Base-by-base conservation (phyloP, 345 rosid genomes). In the Aethionema arabicum region DNA sequence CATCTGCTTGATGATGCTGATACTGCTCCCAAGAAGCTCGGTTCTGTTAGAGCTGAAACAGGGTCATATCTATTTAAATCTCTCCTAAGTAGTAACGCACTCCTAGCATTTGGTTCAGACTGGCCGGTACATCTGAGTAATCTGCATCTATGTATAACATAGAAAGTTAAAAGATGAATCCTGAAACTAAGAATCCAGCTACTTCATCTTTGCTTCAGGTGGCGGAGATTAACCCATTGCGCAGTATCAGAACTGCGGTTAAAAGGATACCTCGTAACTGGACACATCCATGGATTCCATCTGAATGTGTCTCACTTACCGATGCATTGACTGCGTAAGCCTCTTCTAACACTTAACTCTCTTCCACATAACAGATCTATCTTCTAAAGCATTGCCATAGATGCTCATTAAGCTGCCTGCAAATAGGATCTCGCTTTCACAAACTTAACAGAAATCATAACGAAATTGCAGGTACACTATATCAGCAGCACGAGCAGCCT, bases 1-100 rank as follows among this genome's bases (percentile, higher is more conserved):
- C 98, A 92, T 72, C 67, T 92, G 67, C 86, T 82, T 16, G 85
- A 80, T 76, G 98, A 92, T 82, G 98, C 93, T 52, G 83, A 78
- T 65, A 56, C 81, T 52, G 87, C 85, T 11, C 54, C 63, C 2
- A 86, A 79, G 78, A 92, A 86, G 74, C 92, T 91, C 33, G 98
- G 98, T 46, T 59, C 40, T 38, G 92, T 85, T 2, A 86, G 96
- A 73, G 87, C 96, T 38, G 32, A 76, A 32, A 78, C 53, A 48
- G 89, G 77, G 41, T 81, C 98, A 40, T 88, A 80, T 63, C 79
- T 82, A 35, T 88, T 83, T 56, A 67, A 13, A 8, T 86, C 96
- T 35, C 78, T 92, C 64, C 56, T 78, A 69, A 81, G 74, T 14
- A 77, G 84, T 74, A 78, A 81, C 54, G 86, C 87, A 27, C 66